These are phyloP conservation scores for Kregervanrija fluxuum DNA, from an alignment of 805 yeast genomes.

Conservation along the genomic window DNA sequence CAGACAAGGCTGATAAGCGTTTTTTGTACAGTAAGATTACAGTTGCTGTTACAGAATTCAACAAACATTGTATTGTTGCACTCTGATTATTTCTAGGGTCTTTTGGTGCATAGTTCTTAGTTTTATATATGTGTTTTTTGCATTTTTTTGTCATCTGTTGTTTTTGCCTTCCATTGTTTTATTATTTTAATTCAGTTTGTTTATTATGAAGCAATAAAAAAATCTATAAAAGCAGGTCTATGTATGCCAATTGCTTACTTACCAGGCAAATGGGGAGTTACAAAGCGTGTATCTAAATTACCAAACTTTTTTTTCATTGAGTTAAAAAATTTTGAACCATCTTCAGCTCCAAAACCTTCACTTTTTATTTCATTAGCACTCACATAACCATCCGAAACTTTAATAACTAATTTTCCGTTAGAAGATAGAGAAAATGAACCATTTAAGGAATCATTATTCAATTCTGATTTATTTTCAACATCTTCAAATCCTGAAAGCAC, in stretches of 20 bases:
- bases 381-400: slow-evolving; percentile 39
- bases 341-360: slow-evolving; percentile 47
- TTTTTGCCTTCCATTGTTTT: not conserved
- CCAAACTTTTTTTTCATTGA: slow-evolving; percentile 43
- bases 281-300: slow-evolving; percentile 6
- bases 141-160: not conserved
- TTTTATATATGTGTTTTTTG: not conserved
- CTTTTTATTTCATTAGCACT: slow-evolving; percentile 35
- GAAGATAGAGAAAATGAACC: not conserved
- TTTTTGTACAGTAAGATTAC: slow-evolving; percentile 68
- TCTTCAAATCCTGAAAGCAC: slow-evolving; percentile 35
- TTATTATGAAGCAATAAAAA: not conserved
- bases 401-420: slow-evolving; percentile 21
- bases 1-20: slow-evolving; percentile 54
- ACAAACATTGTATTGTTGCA: slow-evolving; percentile 37
- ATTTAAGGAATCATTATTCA: too few species aligned
- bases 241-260: too few species aligned
- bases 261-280: too few species aligned
- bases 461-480: too few species aligned
- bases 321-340: slow-evolving; percentile 35
- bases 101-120: not conserved
- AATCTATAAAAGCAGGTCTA: not conserved
- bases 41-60: slow-evolving; percentile 74
- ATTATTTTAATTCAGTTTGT: not conserved
- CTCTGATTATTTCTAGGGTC: slow-evolving; percentile 7